These are phyloP conservation scores for Stellera chamaejasme DNA, from an alignment of 345 rosid species.

Conservation along the genomic window DNA sequence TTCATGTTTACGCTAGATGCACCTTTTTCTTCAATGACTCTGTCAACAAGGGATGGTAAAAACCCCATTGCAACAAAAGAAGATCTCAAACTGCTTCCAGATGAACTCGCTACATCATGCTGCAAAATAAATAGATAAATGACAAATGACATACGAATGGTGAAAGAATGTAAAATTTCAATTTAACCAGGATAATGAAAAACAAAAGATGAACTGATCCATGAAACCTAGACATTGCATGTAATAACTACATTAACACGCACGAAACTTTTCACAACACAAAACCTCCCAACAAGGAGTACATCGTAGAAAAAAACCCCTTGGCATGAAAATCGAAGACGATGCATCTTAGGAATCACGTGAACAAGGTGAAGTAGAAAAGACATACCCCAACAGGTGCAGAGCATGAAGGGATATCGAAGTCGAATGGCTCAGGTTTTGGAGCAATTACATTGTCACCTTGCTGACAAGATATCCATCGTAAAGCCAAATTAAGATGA, in stretches of 20 bases:
- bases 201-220: background rate
- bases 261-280: too few species aligned
- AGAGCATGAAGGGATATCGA: slow-evolving; percentile 35
- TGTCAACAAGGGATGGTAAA: slow-evolving; percentile 52
- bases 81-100: slow-evolving; percentile 54
- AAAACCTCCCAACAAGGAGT: background rate
- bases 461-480: slow-evolving; percentile 1
- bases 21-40: slow-evolving; percentile 77
- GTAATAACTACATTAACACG: background rate
- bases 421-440: slow-evolving; percentile 56
- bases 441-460: slow-evolving; percentile 23
- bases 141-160: slow-evolving; percentile 4
- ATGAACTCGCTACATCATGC: slow-evolving; percentile 76
- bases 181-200: background rate
- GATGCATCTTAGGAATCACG: background rate
- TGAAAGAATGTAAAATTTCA: background rate
- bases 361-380: background rate
- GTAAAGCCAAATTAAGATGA: too few species aligned
- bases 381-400: slow-evolving; percentile 36
- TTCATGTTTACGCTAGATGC: slow-evolving; percentile 9
- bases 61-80: slow-evolving; percentile 78
- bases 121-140: slow-evolving; percentile 21
- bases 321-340: background rate
- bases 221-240: background rate
- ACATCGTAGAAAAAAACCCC: background rate